Evolutionary conservation across 2,329 filamentous ascomycete species (phyloP).

Genomic region (Phialemoniopsis sp.): DNA sequence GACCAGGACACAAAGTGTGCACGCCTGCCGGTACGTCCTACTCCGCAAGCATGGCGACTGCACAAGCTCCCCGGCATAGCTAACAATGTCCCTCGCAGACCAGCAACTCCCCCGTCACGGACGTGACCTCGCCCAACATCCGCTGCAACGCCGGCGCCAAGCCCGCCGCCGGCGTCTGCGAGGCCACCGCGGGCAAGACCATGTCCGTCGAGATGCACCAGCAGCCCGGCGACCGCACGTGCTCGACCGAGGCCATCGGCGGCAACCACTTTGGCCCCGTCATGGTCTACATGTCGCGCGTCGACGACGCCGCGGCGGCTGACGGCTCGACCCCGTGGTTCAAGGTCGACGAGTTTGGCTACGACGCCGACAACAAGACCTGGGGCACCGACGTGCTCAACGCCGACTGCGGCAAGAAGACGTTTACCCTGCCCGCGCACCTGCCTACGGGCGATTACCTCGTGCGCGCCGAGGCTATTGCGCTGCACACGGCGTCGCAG

Average conservation of each 20-base stretch:
- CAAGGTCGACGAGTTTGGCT: slow-evolving; percentile 47
- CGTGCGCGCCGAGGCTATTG: slow-evolving; percentile 38
- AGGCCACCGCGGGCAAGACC: slow-evolving; percentile 32
- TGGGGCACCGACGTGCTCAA: slow-evolving; percentile 29
- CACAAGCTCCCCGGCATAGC: slow-evolving; percentile 7
- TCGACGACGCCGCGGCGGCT: slow-evolving; percentile 39
- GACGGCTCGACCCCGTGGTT: slow-evolving; percentile 41
- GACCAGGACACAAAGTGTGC: slow-evolving; percentile 17
- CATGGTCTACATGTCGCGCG: slow-evolving; percentile 46
- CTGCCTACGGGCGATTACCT: slow-evolving; percentile 37
- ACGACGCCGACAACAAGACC: slow-evolving; percentile 38
- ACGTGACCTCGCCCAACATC: slow-evolving; percentile 33
- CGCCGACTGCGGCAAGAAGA: slow-evolving; percentile 23
- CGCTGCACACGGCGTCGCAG: slow-evolving; percentile 30
- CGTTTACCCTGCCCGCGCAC: slow-evolving; percentile 30
- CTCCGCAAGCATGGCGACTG: not conserved
- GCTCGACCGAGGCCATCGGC: slow-evolving; percentile 44
- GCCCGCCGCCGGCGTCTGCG: slow-evolving; percentile 22
- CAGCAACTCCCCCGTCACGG: slow-evolving; percentile 41
- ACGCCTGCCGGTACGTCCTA: slow-evolving; percentile 10
- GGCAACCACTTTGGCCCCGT: slow-evolving; percentile 51
- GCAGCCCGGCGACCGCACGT: slow-evolving; percentile 31
- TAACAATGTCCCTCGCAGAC: slow-evolving; percentile 12
- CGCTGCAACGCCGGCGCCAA: slow-evolving; percentile 33
- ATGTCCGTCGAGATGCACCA: slow-evolving; percentile 53